A percentile compares a stretch with the other conserved stretches of the same genome.
Conservation (phyloP, 345 rosid genomes). For the Hevea brasiliensis region DNA sequence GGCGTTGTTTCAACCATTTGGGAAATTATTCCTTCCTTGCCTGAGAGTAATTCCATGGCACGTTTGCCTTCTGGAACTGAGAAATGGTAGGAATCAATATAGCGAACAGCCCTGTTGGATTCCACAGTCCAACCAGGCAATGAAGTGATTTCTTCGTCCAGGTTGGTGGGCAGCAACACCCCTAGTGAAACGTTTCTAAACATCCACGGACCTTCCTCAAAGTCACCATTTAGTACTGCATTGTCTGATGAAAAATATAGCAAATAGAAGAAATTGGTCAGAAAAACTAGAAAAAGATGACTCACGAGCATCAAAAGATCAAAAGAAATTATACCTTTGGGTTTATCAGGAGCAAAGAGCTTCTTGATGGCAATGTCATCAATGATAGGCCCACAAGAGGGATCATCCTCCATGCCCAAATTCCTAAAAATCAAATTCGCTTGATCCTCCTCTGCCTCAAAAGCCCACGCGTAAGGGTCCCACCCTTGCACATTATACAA, state of each 20-base stretch:
- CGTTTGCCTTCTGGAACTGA: conserved; percentile 82
- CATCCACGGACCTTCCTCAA: conserved; percentile 97
- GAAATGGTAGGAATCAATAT: conserved; percentile 80
- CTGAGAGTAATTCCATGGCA: conserved; percentile 82
- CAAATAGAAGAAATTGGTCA: too few species aligned
- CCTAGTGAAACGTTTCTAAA: conserved; percentile 83
- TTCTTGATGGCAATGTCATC: conserved; percentile 88
- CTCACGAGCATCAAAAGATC: not conserved
- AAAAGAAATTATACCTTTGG: conserved; percentile 55
- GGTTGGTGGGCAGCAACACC: conserved; percentile 83
- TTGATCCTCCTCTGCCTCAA: conserved; percentile 68
- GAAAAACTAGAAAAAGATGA: too few species aligned
- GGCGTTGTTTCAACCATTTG: conserved; percentile 86
- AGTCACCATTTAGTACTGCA: conserved; percentile 81
- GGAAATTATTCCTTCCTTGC: conserved; percentile 95
- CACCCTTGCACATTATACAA: conserved; percentile 91
- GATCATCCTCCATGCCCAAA: conserved; percentile 98
- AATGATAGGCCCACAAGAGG: conserved; percentile 94
- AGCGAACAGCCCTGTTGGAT: conserved; percentile 87
- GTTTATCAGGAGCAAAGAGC: conserved; percentile 69
- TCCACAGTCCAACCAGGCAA: conserved; percentile 95
- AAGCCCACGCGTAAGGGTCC: conserved; percentile 97
- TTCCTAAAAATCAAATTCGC: conserved; percentile 60
- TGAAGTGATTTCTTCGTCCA: conserved; percentile 78
- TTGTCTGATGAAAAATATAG: conserved; percentile 43